phyloP scores from a whole-genome alignment of 305 asterid species.

The Salvia sclarea region DNA sequence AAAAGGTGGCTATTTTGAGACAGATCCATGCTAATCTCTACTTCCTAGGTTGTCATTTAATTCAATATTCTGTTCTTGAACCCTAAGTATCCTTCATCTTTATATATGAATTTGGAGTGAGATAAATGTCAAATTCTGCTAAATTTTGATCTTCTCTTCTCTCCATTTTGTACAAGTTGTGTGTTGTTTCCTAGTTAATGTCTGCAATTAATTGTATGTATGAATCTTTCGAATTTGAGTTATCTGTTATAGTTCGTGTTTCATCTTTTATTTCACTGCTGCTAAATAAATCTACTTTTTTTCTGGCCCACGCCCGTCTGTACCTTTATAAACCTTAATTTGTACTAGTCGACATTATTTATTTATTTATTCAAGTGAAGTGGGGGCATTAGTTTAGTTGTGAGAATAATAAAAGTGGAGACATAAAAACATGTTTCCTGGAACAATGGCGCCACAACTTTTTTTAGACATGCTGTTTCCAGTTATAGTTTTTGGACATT shows the following conservation, averaged over 20 bases:
- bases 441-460: constrained; percentile 22
- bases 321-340: background rate
- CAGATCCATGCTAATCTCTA: constrained; percentile 30
- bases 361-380: background rate
- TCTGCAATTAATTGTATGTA: background rate
- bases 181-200: background rate
- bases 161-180: background rate
- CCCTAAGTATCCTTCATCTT: constrained; percentile 15
- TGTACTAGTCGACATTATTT: constrained; percentile 3
- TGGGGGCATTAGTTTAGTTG: constrained; percentile 27
- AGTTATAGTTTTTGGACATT: constrained; percentile 7
- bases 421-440: constrained; percentile 22
- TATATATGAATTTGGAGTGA: constrained; percentile 25
- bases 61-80: constrained; percentile 37
- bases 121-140: background rate
- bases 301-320: too few species aligned
- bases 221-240: background rate
- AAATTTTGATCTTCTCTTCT: background rate
- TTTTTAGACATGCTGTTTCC: background rate
- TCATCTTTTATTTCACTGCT: background rate
- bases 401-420: background rate
- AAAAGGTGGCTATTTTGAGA: constrained; percentile 27
- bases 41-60: constrained; percentile 36
- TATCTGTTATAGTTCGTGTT: background rate
- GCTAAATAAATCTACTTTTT: background rate